Evolutionary conservation across 2,329 filamentous ascomycete genomes (phyloP), one percentile per base, ranked within the genome.

Genomic region (Ampelomyces quisqualis): DNA sequence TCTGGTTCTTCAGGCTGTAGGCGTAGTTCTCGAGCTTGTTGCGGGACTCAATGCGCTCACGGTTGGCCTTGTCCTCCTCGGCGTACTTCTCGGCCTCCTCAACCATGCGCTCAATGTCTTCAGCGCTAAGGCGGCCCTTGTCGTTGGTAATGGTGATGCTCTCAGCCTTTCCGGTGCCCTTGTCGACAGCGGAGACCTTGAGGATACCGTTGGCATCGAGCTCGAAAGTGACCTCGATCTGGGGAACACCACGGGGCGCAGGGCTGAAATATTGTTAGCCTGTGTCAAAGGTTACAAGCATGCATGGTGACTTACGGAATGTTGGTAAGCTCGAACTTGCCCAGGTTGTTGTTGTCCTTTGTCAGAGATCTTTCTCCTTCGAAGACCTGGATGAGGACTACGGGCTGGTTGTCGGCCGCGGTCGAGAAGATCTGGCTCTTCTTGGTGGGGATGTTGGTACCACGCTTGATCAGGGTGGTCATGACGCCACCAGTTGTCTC

Each of bases 101-200:
- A 53, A 98, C 90, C 93, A 98, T 98, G 73, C 93, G 93, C 73
- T 97, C 91, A 62, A 98, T 98, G 74, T 98, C 93, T 60, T 98
- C 93, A 66, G 86, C 86, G 62, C 86, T 90, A 37, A 98, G 85
- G 71, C 93, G 91, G 58, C 93, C 93, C 85, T 97, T 97, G 77
- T 98, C 93, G 77, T 98, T 97, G 77, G 87, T 97, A 70, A 98
- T 98, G 62, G 93, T 97, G 73, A 98, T 97, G 52, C 86, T 90
- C 80, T 98, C 90, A 51, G 81, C 83, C 82, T 97, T 96, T 73
- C 93, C 93, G 64, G 91, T 96, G 70, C 90, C 93, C 86, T 97
- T 97, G 75, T 98, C 93, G 65, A 87, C 85, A 57, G 93, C 93
- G 55, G 87, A 88, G 51, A 98, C 93, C 80, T 94, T 91, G 57